These are phyloP conservation scores for California macrophylla DNA, from an alignment of 441 rosid species.

Conservation along the genomic window DNA sequence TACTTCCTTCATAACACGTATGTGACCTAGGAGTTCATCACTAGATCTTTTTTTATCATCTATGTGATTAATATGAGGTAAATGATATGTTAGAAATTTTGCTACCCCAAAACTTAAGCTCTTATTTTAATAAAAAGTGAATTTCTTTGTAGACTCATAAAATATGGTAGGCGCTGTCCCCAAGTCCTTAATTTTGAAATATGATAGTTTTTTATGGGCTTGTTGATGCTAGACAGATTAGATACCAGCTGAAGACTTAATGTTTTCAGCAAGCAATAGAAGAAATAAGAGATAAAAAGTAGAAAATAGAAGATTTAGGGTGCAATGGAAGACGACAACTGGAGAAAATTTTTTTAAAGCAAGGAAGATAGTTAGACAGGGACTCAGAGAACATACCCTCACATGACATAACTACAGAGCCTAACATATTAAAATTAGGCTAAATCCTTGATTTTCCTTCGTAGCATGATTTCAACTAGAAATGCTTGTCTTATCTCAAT, in stretches of 20 bases:
- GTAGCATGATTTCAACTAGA: neutral
- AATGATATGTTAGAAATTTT: neutral
- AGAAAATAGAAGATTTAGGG: neutral
- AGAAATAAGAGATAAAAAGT: neutral
- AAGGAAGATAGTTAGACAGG: neutral
- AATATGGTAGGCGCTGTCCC: neutral
- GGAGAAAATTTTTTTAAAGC: neutral
- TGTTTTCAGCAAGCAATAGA: constrained; percentile 1
- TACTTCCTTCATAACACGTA: neutral
- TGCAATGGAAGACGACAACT: neutral
- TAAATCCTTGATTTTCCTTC: neutral
- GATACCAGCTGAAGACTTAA: neutral
- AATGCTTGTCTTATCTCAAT: neutral
- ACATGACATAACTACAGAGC: neutral
- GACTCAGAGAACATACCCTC: neutral
- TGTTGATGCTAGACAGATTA: neutral
- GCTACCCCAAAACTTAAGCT: neutral
- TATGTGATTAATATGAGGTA: neutral
- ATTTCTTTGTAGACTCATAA: neutral
- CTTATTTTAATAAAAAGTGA: neutral
- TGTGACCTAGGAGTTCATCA: neutral
- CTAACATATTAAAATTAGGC: neutral
- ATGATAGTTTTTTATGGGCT: neutral
- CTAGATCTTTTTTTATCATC: neutral
- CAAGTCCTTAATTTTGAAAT: neutral